Evolutionary conservation across 345 rosid species (phyloP).

Genomic region (Acer campestre): DNA sequence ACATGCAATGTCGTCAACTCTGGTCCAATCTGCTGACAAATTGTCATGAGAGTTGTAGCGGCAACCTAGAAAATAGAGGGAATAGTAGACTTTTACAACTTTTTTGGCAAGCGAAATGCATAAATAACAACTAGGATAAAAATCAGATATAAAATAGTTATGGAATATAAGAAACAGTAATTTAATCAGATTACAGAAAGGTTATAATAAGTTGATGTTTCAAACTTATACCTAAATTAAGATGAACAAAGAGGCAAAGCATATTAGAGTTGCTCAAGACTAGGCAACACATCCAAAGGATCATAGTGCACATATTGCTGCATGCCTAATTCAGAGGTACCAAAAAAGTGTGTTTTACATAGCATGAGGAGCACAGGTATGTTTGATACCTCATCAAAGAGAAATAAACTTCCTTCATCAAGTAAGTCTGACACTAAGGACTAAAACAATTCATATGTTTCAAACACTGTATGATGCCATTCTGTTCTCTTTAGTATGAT

Average conservation of each 20-base stretch:
- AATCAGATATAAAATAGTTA: neutral
- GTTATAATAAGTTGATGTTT: neutral
- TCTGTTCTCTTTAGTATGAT: neutral
- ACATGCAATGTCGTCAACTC: conserved; percentile 85
- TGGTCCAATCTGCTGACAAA: conserved; percentile 90
- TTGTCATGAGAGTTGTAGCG: conserved; percentile 64
- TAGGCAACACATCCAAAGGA: neutral
- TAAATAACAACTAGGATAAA: conserved; percentile 4
- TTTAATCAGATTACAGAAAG: conserved; percentile 2
- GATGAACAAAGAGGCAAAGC: neutral
- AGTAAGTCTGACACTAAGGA: neutral
- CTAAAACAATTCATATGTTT: neutral
- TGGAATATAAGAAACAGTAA: conserved; percentile 1
- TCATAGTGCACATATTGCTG: neutral
- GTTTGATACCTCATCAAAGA: conserved; percentile 12
- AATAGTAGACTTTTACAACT: neutral
- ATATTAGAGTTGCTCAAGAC: neutral
- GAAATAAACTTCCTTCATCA: conserved; percentile 11
- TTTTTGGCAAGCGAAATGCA: conserved; percentile 12
- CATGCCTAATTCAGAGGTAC: neutral
- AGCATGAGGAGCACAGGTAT: neutral
- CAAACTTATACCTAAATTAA: neutral
- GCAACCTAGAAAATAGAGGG: conserved; percentile 64
- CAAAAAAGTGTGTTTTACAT: conserved; percentile 7
- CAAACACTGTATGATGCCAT: neutral